These are phyloP conservation scores for Phytopythium ostracodes DNA, from an alignment of 352 stramenopile genomes.

Conservation along the genomic window DNA sequence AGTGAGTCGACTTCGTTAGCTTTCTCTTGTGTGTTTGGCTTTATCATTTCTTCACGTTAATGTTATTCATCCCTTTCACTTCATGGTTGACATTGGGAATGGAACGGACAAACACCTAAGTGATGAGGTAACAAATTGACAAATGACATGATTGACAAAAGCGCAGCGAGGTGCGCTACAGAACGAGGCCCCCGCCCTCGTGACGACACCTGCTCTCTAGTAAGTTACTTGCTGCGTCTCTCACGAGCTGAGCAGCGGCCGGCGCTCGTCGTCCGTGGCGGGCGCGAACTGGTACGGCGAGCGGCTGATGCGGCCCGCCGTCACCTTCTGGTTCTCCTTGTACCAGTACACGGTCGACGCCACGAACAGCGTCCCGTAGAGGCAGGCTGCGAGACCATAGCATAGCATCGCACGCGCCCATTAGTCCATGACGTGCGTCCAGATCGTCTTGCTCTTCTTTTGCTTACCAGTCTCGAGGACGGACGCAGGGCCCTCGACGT, in stretches of 20 bases:
- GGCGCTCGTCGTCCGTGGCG: slow-evolving; percentile 50
- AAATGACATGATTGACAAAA: background rate
- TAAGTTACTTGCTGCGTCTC: background rate
- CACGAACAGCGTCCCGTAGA: slow-evolving; percentile 73
- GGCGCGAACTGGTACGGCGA: slow-evolving; percentile 36
- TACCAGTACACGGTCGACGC: slow-evolving; percentile 66
- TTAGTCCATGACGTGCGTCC: background rate
- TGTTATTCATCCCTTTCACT: background rate
- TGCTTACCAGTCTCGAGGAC: slow-evolving; percentile 61
- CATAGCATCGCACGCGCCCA: background rate
- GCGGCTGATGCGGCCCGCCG: slow-evolving; percentile 15
- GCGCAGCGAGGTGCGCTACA: background rate
- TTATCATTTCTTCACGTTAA: background rate
- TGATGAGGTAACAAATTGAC: too few species aligned
- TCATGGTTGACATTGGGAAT: background rate
- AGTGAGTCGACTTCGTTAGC: slow-evolving; percentile 11
- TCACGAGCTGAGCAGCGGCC: slow-evolving; percentile 50
- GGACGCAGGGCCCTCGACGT: slow-evolving; percentile 48
- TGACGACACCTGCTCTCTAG: slow-evolving; percentile 1
- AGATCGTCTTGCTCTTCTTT: too few species aligned
- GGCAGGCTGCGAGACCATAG: slow-evolving; percentile 22
- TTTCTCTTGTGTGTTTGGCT: background rate
- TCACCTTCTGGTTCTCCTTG: slow-evolving; percentile 60
- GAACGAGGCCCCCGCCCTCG: background rate
- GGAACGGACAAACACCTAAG: too few species aligned